These are phyloP conservation scores for Marvania coccoides DNA, from an alignment of 139 green algal species.

Conservation along the genomic window DNA sequence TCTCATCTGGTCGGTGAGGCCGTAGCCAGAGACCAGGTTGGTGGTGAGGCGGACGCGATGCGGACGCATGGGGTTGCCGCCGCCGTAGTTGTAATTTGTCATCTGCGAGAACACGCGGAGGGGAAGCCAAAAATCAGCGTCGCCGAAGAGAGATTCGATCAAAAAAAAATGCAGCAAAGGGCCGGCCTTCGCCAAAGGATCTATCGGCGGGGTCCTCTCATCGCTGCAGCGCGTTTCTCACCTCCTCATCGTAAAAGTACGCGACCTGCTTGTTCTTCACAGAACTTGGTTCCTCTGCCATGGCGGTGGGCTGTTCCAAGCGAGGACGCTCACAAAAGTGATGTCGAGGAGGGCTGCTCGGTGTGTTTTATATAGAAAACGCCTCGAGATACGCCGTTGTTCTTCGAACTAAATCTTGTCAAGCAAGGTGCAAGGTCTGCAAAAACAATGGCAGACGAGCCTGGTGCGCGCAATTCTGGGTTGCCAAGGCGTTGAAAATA, in stretches of 20 bases:
- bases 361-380: too few species aligned
- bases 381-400: too few species aligned
- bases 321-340: too few species aligned
- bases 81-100: constrained; percentile 52
- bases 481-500: too few species aligned
- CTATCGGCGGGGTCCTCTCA: background rate
- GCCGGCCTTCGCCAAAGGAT: background rate
- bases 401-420: too few species aligned
- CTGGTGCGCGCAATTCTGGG: too few species aligned
- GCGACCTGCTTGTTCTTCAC: constrained; percentile 41
- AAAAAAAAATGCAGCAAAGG: background rate
- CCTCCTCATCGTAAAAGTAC: constrained; percentile 95
- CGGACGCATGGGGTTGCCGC: constrained; percentile 85
- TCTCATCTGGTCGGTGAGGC: constrained; percentile 71
- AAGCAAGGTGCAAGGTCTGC: too few species aligned
- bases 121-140: too few species aligned
- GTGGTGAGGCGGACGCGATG: constrained; percentile 93
- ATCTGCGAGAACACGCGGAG: constrained; percentile 22
- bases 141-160: background rate
- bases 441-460: too few species aligned
- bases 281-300: too few species aligned
- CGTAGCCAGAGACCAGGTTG: constrained; percentile 87
- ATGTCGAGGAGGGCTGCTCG: too few species aligned
- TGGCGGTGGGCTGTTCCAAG: too few species aligned
- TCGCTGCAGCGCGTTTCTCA: constrained; percentile 48